Base-by-base conservation (phyloP, 2,329 filamentous ascomycete genomes). In the Pestalotiopsis sp. region DNA sequence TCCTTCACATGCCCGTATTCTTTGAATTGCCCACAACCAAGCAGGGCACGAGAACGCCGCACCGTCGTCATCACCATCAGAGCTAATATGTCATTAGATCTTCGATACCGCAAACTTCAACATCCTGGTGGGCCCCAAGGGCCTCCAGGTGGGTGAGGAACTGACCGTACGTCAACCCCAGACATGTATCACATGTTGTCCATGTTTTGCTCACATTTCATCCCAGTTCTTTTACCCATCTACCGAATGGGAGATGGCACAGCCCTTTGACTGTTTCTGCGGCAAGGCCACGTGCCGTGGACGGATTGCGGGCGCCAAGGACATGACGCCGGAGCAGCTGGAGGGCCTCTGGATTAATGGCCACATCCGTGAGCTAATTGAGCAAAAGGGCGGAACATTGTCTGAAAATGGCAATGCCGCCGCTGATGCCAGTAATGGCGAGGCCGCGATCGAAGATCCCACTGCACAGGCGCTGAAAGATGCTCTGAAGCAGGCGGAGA, bases 161-260 rank as follows among this genome's bases (percentile, higher is more conserved):
- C 81, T 91, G 61, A 89, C 88, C 66, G 86, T 87, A 68, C 58
- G 69, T 78, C 59, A 65, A 52, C 17, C 60, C 70, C 68, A 38
- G 36, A 38, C 56, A 14, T 11, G 13, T 27, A 60, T 13, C 27
- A 25, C 57, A 38, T 64, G 68, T 40, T 9, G 9, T 13, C 31
- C 14, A 6, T n/a, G 7, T 25, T 23, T 23, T 57, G 59, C 57
- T 69, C 66, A 31, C 64, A 36, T 9, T 66, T 62, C 45, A 14
- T 41, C 52, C 38, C 66, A 88, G 77, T 93, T 93, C 82, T 93
- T 93, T 80, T 93, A 93, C 74, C 91, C 91, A 4, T 92, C 89
- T 66, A 93, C 91, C 1, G 91, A 93, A 80, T 93, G 90, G 90
- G 75, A 84, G 75, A 93, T 93, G 91, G 88, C 89, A 40, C 91